Base-by-base conservation (phyloP, 805 yeast species). In the Priceomyces carsonii region DNA sequence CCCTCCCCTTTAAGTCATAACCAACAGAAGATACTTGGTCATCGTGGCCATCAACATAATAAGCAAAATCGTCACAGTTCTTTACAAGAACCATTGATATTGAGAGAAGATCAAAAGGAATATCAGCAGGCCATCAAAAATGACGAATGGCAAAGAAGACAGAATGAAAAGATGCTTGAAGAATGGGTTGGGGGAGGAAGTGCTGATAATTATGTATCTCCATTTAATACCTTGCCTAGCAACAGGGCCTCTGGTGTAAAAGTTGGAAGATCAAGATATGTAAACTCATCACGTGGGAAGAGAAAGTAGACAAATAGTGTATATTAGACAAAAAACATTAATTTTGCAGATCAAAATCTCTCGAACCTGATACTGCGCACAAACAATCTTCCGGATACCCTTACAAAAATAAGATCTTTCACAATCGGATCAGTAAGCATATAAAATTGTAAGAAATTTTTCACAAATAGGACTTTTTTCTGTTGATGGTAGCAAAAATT, bases 161-260 rank as follows among this genome's bases (percentile, higher is more conserved):
- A 86, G 51, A 87, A 86, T 50, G 97, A 90, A 52, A 90, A 90
- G 58, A 69, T 85, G 38, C 66, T 89, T 44, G 81, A 83, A 47
- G 88, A 87, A 50, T 93, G 95, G 83, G 81, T 90, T 33, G 96
- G 97, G 12, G 95, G 95, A n/a, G 93, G 93, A 5, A 80, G 89
- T 35, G 90, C 97, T 35, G 86, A 84, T 61, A 85, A 85, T 49
- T 80, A 80, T 47, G 79, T 85, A 33, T 84, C 96, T 9, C 99
- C 99, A n/a, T 93, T 93, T 47, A 55, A 55, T 35, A 45, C 59
- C 41, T 37, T 75, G 71, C 60, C 61, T 22, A 58, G 50, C 23
- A 51, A 64, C 12, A 57, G 70, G 46, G 69, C 75, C 20, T 74
- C 81, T 17, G 81, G 85, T 20, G 90, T 89, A 14, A 77, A 73